These are phyloP conservation scores for Diplotaxis tenuifolia DNA, from an alignment of 345 rosid genomes.

Conservation along the genomic window DNA sequence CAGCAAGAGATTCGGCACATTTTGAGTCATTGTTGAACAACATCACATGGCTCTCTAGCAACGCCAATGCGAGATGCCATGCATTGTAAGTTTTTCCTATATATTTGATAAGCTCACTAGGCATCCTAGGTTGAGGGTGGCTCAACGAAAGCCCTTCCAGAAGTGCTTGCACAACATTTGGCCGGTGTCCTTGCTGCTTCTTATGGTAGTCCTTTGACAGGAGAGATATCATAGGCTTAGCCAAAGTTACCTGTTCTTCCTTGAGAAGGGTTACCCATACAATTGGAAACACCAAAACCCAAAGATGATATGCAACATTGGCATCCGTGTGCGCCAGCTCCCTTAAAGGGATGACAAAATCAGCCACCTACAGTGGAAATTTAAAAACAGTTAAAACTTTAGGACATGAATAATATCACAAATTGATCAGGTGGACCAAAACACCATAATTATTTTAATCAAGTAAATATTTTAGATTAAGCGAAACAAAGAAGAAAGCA, in stretches of 20 bases:
- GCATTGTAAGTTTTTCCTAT: constrained; percentile 97
- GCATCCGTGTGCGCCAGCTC: constrained; percentile 94
- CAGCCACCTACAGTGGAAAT: constrained; percentile 60
- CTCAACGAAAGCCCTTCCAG: constrained; percentile 96
- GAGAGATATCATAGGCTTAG: constrained; percentile 85
- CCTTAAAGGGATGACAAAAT: constrained; percentile 85
- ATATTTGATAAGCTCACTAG: constrained; percentile 95
- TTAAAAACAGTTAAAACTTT: not conserved
- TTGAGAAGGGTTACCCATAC: constrained; percentile 92
- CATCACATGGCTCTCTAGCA: constrained; percentile 96
- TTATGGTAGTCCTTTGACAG: constrained; percentile 93
- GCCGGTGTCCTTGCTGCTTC: constrained; percentile 91
- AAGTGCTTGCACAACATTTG: constrained; percentile 99
- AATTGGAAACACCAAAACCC: constrained; percentile 98
- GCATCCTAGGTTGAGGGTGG: constrained; percentile 99
- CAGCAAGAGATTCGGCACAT: constrained; percentile 94
- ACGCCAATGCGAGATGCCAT: constrained; percentile 91
- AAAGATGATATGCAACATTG: constrained; percentile 94
- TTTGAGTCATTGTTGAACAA: constrained; percentile 81
- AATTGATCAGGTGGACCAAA: constrained; percentile 6
- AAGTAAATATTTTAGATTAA: constrained; percentile 15
- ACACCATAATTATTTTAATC: not conserved
- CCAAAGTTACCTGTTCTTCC: constrained; percentile 82
- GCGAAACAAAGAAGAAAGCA: constrained; percentile 18
- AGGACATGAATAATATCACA: constrained; percentile 2